phyloP scores from a whole-genome alignment of 441 rosid species.

The Gossypium davidsonii region DNA sequence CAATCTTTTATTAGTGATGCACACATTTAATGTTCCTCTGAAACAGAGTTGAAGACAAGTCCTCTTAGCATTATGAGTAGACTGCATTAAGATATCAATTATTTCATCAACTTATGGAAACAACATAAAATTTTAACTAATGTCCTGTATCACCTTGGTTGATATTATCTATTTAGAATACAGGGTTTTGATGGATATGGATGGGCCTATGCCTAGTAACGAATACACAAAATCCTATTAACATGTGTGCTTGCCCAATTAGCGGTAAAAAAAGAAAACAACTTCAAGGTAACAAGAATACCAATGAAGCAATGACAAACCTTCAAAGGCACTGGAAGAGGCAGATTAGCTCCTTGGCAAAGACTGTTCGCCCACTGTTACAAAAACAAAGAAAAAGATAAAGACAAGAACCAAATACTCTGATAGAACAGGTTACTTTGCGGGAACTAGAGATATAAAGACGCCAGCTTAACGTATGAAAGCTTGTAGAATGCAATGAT shows the following conservation, averaged over 20 bases:
- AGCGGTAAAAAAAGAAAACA: neutral
- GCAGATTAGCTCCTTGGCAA: conserved; percentile 86
- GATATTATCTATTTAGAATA: neutral
- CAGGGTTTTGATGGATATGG: neutral
- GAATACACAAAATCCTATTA: neutral
- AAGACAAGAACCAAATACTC: neutral
- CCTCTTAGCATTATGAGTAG: neutral
- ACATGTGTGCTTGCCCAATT: neutral
- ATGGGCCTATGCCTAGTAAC: neutral
- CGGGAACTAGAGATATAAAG: neutral
- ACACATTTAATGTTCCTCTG: neutral
- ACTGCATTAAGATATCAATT: neutral
- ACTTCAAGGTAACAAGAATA: neutral
- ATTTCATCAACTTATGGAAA: neutral
- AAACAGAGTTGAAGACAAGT: neutral
- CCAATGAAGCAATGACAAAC: conserved; percentile 25
- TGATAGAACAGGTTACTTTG: neutral
- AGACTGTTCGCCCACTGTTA: conserved; percentile 85
- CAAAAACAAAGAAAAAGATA: neutral
- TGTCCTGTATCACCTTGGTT: neutral
- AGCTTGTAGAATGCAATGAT: neutral
- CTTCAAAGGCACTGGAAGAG: conserved; percentile 76
- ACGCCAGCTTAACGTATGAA: neutral
- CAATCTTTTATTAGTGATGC: neutral
- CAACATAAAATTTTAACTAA: neutral